These are phyloP conservation scores for Coniella lustricola DNA, from an alignment of 2,329 filamentous ascomycete genomes.

Conservation along the genomic window DNA sequence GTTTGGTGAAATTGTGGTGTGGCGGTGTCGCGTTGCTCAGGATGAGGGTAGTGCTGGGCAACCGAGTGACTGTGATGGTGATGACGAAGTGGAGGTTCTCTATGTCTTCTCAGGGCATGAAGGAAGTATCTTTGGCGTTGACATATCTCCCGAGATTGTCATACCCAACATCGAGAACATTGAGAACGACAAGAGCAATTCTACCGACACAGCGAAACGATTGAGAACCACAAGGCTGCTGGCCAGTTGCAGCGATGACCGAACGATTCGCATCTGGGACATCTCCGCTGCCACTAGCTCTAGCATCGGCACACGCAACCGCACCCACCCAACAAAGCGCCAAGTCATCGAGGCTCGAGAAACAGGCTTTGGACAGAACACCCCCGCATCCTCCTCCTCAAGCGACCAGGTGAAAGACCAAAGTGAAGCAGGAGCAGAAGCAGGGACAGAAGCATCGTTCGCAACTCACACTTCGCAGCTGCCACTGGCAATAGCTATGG, in stretches of 20 bases:
- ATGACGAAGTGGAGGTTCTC: conserved; percentile 34
- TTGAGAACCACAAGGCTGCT: conserved; percentile 52
- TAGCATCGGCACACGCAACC: conserved; percentile 22
- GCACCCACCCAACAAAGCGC: conserved; percentile 13
- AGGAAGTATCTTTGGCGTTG: conserved; percentile 87
- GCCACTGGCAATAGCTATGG: conserved; percentile 68
- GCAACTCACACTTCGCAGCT: conserved; percentile 23
- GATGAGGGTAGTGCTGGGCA: not conserved
- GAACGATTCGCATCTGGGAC: conserved; percentile 84
- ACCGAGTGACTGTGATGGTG: conserved; percentile 1
- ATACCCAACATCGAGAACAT: conserved; percentile 15
- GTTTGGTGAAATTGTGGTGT: conserved; percentile 88
- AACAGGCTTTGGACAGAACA: conserved; percentile 55
- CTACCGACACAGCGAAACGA: too few relatives aligned
- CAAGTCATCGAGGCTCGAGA: conserved; percentile 35
- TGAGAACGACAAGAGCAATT: too few relatives aligned
- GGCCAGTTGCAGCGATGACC: conserved; percentile 89
- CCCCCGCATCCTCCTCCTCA: conserved; percentile 20
- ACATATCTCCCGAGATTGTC: conserved; percentile 56
- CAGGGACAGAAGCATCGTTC: not conserved
- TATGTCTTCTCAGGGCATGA: conserved; percentile 65
- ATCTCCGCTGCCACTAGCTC: conserved; percentile 49
- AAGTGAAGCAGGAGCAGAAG: too few relatives aligned
- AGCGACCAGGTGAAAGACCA: conserved; percentile 19
- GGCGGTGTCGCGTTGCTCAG: conserved; percentile 56